phyloP scores from a whole-genome alignment of 805 yeast genomes.

The Saitoella complicata region DNA sequence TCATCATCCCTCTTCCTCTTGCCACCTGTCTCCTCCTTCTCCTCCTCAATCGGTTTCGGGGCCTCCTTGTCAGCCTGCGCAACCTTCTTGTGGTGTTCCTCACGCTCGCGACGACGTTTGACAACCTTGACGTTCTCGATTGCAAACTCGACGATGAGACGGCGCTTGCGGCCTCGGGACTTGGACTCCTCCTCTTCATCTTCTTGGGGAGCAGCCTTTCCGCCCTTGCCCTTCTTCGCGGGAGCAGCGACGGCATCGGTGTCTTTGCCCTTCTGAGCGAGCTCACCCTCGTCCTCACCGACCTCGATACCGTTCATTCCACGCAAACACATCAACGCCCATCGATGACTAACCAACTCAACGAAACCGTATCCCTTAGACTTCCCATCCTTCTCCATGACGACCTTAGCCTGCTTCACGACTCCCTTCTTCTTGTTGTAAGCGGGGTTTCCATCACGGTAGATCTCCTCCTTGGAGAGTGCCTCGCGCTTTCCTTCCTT shows the following conservation, averaged over 20 bases:
- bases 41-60: background rate
- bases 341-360: constrained; percentile 79
- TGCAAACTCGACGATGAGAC: constrained; percentile 86
- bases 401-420: constrained; percentile 82
- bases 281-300: constrained; percentile 28
- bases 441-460: constrained; percentile 41
- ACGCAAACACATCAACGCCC: constrained; percentile 89
- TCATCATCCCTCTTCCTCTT: background rate
- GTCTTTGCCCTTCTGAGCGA: constrained; percentile 12
- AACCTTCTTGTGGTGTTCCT: constrained; percentile 1
- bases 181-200: constrained; percentile 2
- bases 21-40: background rate
- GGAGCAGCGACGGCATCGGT: constrained; percentile 12
- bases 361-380: constrained; percentile 94
- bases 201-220: background rate
- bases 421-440: constrained; percentile 71
- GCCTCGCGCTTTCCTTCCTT: constrained; percentile 61
- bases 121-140: constrained; percentile 89
- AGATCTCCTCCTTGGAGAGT: constrained; percentile 72
- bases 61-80: background rate
- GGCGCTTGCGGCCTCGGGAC: constrained; percentile 34
- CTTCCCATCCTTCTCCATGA: constrained; percentile 86
- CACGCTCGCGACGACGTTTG: constrained; percentile 61
- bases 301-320: constrained; percentile 94
- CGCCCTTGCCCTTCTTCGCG: constrained; percentile 7